Conservation (phyloP, 305 asterid species). For the Solanum hybrid region DNA sequence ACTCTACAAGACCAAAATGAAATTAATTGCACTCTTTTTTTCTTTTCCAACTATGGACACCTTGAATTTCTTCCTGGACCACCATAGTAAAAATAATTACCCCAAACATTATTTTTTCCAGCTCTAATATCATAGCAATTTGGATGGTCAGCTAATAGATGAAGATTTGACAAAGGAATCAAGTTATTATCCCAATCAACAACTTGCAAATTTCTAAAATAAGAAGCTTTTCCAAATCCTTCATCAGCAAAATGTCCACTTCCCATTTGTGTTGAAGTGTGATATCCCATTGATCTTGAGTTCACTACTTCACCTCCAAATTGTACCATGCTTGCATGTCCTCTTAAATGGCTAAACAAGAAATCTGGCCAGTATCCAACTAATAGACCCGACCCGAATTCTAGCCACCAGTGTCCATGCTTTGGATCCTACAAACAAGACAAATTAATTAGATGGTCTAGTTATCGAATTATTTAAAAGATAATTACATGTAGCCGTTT, state of each 20-base stretch:
- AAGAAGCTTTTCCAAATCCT: constrained; percentile 59
- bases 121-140: constrained; percentile 53
- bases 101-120: constrained; percentile 53
- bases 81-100: constrained; percentile 59
- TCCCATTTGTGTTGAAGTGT: constrained; percentile 64
- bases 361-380: constrained; percentile 86
- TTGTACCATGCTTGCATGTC: constrained; percentile 43
- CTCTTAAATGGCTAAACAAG: constrained; percentile 1
- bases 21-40: neutral
- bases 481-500: neutral
- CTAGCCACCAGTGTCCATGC: constrained; percentile 97
- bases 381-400: constrained; percentile 67
- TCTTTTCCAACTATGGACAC: constrained; percentile 27
- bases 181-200: constrained; percentile 62
- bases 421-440: constrained; percentile 55
- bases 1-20: constrained; percentile 9
- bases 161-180: constrained; percentile 46
- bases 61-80: constrained; percentile 60
- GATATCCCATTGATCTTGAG: constrained; percentile 24
- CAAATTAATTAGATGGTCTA: neutral
- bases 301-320: constrained; percentile 20
- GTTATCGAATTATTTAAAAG: neutral
- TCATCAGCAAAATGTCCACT: constrained; percentile 69
- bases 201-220: constrained; percentile 50
- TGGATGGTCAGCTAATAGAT: constrained; percentile 51